phyloP scores from a whole-genome alignment of 1,139 yeast species.

The Candida sp. region DNA sequence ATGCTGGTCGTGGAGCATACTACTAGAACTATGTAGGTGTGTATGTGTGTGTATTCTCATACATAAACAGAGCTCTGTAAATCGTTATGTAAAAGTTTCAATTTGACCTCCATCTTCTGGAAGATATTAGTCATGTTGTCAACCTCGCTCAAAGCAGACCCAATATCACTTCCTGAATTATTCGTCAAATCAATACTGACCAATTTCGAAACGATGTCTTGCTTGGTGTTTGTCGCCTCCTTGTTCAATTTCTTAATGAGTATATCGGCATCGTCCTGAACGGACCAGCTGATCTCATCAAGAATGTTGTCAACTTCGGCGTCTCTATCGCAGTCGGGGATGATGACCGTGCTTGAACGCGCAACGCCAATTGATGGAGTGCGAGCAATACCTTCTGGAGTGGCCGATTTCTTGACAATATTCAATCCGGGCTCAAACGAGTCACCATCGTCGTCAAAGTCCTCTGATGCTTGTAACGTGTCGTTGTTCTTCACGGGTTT shows the following conservation, averaged over 20 bases:
- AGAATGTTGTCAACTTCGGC: conserved; percentile 67
- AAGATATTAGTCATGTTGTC: conserved; percentile 60
- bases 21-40: conserved; percentile 6
- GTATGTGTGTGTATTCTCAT: not conserved
- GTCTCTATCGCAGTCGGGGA: conserved; percentile 35
- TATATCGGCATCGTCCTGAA: conserved; percentile 62
- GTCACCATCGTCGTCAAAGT: conserved; percentile 5
- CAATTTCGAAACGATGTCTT: conserved; percentile 40
- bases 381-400: conserved; percentile 10
- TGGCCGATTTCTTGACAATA: conserved; percentile 18
- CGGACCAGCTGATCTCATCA: conserved; percentile 77
- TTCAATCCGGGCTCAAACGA: conserved; percentile 23
- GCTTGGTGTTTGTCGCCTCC: conserved; percentile 47
- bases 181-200: conserved; percentile 45
- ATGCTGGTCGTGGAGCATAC: conserved; percentile 17
- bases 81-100: conserved; percentile 3
- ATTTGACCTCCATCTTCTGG: conserved; percentile 42
- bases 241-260: conserved; percentile 59
- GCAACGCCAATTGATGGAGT: not conserved
- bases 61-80: conserved; percentile 1
- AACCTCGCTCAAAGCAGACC: conserved; percentile 61
- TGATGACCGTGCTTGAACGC: conserved; percentile 2
- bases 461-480: not conserved
- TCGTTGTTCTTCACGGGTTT: not conserved
- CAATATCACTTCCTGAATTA: conserved; percentile 38